A percentile compares a stretch with the other conserved stretches of the same genome.
Conservation (phyloP, 2,329 filamentous ascomycete species). For the Calonectria honghensis region DNA sequence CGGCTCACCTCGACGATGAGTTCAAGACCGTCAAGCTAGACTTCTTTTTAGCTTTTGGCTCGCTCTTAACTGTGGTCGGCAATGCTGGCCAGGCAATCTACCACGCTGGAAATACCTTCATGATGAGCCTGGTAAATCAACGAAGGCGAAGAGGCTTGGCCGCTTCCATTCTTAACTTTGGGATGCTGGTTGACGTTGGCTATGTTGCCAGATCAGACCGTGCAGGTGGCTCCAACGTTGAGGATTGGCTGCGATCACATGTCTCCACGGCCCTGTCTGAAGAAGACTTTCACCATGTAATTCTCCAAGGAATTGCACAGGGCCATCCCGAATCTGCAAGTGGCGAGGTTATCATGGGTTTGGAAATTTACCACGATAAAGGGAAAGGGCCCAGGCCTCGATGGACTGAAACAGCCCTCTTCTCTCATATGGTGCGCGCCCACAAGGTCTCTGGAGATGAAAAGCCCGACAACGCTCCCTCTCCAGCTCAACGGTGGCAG, state of each 20-base stretch:
- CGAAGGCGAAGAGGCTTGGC: not conserved
- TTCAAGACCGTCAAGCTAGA: not conserved
- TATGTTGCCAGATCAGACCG: not conserved
- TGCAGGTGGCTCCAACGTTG: not conserved
- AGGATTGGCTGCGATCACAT: not conserved
- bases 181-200: not conserved
- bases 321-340: not conserved
- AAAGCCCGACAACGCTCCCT: not conserved
- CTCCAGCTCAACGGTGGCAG: not conserved
- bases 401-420: not conserved
- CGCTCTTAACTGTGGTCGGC: not conserved
- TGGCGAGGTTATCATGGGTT: constrained; percentile 1
- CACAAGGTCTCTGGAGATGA: not conserved
- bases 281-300: not conserved
- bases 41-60: not conserved
- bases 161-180: not conserved
- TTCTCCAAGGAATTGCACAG: not conserved
- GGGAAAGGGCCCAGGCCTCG: not conserved
- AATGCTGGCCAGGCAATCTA: not conserved
- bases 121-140: not conserved
- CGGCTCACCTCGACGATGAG: not conserved
- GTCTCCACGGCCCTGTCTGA: not conserved
- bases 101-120: not conserved
- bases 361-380: not conserved
- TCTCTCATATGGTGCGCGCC: not conserved